phyloP scores from a whole-genome alignment of 345 rosid species.

The Eucalyptus rudis region DNA sequence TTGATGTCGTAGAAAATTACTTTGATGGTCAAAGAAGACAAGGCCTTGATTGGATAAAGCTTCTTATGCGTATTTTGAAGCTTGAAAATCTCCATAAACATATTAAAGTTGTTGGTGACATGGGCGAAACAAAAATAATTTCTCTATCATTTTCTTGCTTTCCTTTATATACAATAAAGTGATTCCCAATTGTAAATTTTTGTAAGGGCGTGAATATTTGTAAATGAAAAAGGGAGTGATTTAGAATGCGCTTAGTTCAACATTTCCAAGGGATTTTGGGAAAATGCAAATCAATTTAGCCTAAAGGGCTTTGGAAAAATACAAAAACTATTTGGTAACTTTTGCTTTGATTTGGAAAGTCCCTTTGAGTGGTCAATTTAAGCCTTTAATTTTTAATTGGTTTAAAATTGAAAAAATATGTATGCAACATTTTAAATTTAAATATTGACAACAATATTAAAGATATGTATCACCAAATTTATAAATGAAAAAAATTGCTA shows the following conservation, averaged over 20 bases:
- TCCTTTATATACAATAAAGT: not conserved
- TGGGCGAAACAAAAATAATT: not conserved
- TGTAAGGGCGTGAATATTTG: not conserved
- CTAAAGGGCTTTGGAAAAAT: not conserved
- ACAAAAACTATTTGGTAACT: not conserved
- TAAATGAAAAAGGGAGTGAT: not conserved
- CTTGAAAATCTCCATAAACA: not conserved
- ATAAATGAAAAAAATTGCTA: not conserved
- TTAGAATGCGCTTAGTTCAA: no score
- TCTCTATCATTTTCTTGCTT: not conserved
- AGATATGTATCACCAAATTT: no score
- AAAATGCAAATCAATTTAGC: not conserved
- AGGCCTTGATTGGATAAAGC: not conserved
- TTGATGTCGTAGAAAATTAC: not conserved
- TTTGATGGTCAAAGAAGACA: not conserved
- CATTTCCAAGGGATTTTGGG: no score
- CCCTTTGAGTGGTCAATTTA: no score
- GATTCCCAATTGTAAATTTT: not conserved
- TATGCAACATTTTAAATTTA: no score
- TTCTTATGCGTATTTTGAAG: not conserved
- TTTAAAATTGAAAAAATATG: no score
- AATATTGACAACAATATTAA: no score
- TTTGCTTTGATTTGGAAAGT: no score
- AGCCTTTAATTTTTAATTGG: not conserved
- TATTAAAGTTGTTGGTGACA: not conserved